These are phyloP conservation scores for Leccinum variicolor DNA, from an alignment of 768 basidiomycete species.

Conservation along the genomic window DNA sequence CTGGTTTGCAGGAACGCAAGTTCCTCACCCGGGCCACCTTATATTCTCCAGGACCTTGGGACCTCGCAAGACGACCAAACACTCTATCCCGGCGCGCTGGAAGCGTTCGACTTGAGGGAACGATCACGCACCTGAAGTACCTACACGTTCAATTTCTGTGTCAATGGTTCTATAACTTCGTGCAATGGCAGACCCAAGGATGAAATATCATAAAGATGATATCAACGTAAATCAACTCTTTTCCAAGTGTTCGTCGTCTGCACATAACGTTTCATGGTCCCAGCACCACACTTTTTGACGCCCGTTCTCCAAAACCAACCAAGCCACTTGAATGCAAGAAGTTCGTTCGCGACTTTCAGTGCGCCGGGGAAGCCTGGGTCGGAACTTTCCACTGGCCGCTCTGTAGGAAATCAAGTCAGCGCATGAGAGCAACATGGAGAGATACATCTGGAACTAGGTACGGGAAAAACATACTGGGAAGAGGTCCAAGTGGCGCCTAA, in stretches of 20 bases:
- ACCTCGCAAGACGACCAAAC: neutral
- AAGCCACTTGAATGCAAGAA: no score
- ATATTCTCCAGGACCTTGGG: neutral
- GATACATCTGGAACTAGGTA: neutral
- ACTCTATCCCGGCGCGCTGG: no score
- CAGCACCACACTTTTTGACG: neutral
- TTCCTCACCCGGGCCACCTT: neutral
- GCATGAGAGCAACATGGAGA: neutral
- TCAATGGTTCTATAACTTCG: neutral
- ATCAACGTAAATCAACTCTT: neutral
- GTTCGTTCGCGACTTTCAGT: neutral
- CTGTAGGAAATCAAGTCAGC: neutral
- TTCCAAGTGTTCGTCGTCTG: neutral
- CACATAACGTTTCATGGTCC: neutral
- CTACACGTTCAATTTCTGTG: neutral
- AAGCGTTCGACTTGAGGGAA: neutral
- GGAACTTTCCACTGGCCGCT: slow-evolving; percentile 3
- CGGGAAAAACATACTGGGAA: slow-evolving; percentile 17
- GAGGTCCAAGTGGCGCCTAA: slow-evolving; percentile 16
- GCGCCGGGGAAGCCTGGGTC: neutral
- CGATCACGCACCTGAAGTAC: neutral
- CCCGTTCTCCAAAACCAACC: neutral
- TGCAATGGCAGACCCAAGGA: neutral
- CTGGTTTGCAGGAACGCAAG: neutral
- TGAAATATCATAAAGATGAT: no score